A percentile compares a stretch with the other conserved stretches of the same genome.
phyloP scores from a whole-genome alignment of 2,329 filamentous ascomycete species.

The Colletotrichum destructivum region DNA sequence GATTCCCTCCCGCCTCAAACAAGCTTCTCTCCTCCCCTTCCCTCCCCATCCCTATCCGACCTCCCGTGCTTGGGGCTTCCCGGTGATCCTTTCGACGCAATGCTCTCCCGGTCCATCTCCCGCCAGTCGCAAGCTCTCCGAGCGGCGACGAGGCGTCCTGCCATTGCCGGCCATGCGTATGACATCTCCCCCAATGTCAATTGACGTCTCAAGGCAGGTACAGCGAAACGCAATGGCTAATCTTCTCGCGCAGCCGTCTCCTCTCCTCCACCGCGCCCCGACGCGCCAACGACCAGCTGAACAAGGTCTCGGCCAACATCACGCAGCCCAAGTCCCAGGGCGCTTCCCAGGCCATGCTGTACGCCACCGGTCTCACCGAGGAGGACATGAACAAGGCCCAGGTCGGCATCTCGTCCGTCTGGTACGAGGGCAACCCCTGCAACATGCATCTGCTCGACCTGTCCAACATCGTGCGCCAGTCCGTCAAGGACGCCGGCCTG shows the following conservation, averaged over 20 bases:
- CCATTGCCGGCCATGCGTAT: slow-evolving; percentile 44
- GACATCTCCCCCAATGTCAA: slow-evolving; percentile 14
- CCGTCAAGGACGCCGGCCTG: slow-evolving; percentile 79
- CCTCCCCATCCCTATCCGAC: slow-evolving; percentile 14
- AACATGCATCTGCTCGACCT: slow-evolving; percentile 99
- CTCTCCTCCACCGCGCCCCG: slow-evolving; percentile 66
- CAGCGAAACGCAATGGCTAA: slow-evolving; percentile 27
- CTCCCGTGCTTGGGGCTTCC: slow-evolving; percentile 17
- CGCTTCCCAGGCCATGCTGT: slow-evolving; percentile 98
- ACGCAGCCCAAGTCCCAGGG: slow-evolving; percentile 99
- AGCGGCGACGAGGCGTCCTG: slow-evolving; percentile 44
- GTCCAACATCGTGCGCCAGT: slow-evolving; percentile 79
- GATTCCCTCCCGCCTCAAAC: too few species aligned
- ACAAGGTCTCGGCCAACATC: slow-evolving; percentile 87
- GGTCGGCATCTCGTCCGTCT: slow-evolving; percentile 97
- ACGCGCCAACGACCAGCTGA: slow-evolving; percentile 74
- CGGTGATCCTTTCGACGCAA: slow-evolving; percentile 37
- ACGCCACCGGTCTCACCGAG: slow-evolving; percentile 90
- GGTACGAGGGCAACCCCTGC: slow-evolving; percentile 98
- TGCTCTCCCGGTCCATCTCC: slow-evolving; percentile 44
- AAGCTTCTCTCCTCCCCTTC: not conserved
- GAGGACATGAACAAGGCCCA: slow-evolving; percentile 96
- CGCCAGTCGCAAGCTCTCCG: slow-evolving; percentile 46
- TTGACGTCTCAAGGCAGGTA: not conserved
- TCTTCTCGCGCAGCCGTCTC: slow-evolving; percentile 58